These are phyloP conservation scores for Pseudogymnoascus sp. DNA, from an alignment of 2,329 filamentous ascomycete species.

Conservation along the genomic window DNA sequence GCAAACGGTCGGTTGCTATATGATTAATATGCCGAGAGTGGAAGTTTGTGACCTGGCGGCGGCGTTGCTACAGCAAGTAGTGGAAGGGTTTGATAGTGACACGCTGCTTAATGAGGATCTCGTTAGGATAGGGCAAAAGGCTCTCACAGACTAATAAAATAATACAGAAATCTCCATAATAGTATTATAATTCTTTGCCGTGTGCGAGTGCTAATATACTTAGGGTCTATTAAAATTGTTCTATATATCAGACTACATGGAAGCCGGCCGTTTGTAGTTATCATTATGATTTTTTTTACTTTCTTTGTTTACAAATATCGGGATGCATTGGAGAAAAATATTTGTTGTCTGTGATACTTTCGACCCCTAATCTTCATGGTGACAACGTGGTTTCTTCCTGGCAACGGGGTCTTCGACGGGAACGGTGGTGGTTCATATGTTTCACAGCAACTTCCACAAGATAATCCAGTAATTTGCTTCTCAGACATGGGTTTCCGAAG, in stretches of 20 bases:
- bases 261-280: no score
- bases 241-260: no score
- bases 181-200: no score
- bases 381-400: constrained; percentile 1
- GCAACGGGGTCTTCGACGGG: constrained; percentile 3
- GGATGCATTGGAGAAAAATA: neutral
- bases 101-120: constrained; percentile 37
- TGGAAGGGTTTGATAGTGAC: constrained; percentile 40
- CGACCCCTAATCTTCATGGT: neutral
- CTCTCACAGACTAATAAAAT: neutral
- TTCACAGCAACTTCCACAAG: neutral
- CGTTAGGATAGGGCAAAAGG: constrained; percentile 28
- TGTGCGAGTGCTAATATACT: no score
- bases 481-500: neutral
- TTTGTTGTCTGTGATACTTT: neutral
- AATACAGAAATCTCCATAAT: neutral
- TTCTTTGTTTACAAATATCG: neutral
- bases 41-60: constrained; percentile 32
- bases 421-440: neutral
- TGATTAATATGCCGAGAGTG: constrained; percentile 29
- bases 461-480: neutral
- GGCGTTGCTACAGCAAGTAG: constrained; percentile 36
- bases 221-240: no score
- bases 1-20: constrained; percentile 15
- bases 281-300: no score